Base-by-base conservation (phyloP, 2,329 filamentous ascomycete species). In the Alternaria panax region DNA sequence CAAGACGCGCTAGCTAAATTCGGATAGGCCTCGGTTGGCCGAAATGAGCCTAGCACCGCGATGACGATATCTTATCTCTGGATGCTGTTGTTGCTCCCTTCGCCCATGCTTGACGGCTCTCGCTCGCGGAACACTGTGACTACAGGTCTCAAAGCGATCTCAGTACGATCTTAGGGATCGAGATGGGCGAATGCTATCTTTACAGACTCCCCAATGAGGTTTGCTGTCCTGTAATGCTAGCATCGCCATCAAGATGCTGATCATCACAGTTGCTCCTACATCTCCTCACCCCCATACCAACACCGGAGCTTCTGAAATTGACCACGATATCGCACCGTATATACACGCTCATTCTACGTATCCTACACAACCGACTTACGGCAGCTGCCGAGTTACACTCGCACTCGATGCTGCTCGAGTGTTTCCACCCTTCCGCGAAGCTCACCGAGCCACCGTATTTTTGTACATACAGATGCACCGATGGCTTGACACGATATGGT, bases 401-500 rank as follows among this genome's bases (percentile, higher is more conserved):
- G 36, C 86, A 92, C 70, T 86, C 88, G 54, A 79, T 95, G 38
- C 86, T 93, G 36, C 85, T 96, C 41, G 91, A 94, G 79, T 92
- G 90, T 75, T 93, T 90, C 71, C 91, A 90, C 64, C 92, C 91
- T 0, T 87, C 83, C 63, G 87, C 85, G 24, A 89, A 88, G 75
- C 81, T 90, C 50, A 88, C 85, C 5, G 88, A 90, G 20, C 89
- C 91, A 0, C 88, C 88, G 54, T 83, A 92, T 12, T 85, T 85
- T 72, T 93, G 91, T 77, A 82, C 87, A 43, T 90, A 90, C 63
- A 80, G 89, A 11, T 87, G 85, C 28, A 92, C 89, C 2, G 82
- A 88, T 64, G 84, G 84, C 3, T 78, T 92, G n/a, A 80, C 81
- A 52, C 75, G 42, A 66, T 81, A 57, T 72, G 80, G 63, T 75